A percentile compares a stretch with the other conserved stretches of the same genome.
These are phyloP conservation scores for Xylaria polymorpha DNA, from an alignment of 2,329 filamentous ascomycete genomes.

Conservation along the genomic window DNA sequence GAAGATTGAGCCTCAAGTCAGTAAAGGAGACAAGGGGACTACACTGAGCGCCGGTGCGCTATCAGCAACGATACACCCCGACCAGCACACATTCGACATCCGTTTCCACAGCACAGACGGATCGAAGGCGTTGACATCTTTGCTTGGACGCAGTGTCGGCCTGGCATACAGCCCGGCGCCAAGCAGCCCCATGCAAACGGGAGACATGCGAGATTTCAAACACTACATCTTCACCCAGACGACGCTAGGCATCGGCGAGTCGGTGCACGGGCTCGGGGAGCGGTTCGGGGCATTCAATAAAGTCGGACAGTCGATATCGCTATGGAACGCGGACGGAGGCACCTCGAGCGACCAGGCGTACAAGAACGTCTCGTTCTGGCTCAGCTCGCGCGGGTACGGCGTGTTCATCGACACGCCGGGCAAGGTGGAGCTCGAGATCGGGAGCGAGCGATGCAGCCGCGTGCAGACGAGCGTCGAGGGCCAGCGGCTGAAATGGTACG, in stretches of 20 bases:
- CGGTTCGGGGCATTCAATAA: constrained; percentile 82
- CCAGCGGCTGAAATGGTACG: constrained; percentile 77
- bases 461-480: constrained; percentile 76
- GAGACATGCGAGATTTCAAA: constrained; percentile 63
- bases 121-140: constrained; percentile 64
- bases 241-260: constrained; percentile 68
- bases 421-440: constrained; percentile 77
- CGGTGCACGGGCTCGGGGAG: constrained; percentile 79
- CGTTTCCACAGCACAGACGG: constrained; percentile 63
- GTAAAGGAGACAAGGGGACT: constrained; percentile 57
- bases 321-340: constrained; percentile 74
- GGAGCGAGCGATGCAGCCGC: constrained; percentile 77
- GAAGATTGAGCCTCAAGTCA: constrained; percentile 53
- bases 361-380: constrained; percentile 77
- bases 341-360: constrained; percentile 77
- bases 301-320: constrained; percentile 74
- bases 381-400: constrained; percentile 79
- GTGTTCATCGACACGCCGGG: constrained; percentile 79
- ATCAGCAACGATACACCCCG: constrained; percentile 62
- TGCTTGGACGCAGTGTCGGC: constrained; percentile 66
- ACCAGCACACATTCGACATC: constrained; percentile 65
- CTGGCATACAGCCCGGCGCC: constrained; percentile 67
- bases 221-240: constrained; percentile 70
- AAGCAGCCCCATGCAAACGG: constrained; percentile 63
- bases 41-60: constrained; percentile 64